These are phyloP conservation scores for Starmerella lactis-condensi DNA, from an alignment of 805 yeast genomes.

Conservation along the genomic window DNA sequence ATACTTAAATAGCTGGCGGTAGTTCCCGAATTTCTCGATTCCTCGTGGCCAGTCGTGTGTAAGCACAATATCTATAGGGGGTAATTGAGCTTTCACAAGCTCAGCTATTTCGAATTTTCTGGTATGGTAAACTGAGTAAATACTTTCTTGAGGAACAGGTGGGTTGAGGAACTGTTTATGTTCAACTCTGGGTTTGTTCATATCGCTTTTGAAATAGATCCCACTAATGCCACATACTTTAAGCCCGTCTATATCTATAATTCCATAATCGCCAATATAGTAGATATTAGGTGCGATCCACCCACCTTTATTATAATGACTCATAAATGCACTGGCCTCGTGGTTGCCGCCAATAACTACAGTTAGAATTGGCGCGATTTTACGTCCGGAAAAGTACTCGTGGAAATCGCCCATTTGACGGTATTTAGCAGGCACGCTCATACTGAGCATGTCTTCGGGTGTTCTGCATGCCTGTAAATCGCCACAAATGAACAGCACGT, in stretches of 20 bases:
- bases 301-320: constrained; percentile 67
- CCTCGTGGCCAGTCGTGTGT: constrained; percentile 94
- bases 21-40: constrained; percentile 46
- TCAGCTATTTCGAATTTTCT: constrained; percentile 43
- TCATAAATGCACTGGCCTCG: constrained; percentile 64
- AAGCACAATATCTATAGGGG: constrained; percentile 36
- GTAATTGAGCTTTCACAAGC: constrained; percentile 21
- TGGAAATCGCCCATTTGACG: constrained; percentile 61
- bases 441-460: constrained; percentile 41
- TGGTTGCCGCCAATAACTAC: constrained; percentile 90
- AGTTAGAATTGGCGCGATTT: constrained; percentile 55
- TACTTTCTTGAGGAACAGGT: constrained; percentile 5
- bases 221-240: constrained; percentile 74
- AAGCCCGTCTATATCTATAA: constrained; percentile 56
- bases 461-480: constrained; percentile 74
- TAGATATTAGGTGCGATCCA: constrained; percentile 82
- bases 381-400: constrained; percentile 42
- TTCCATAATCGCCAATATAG: constrained; percentile 62
- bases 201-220: constrained; percentile 42
- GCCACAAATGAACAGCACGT: constrained; percentile 63
- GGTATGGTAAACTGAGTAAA: constrained; percentile 55
- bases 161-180: constrained; percentile 4
- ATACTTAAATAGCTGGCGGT: constrained; percentile 28
- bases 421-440: constrained; percentile 69
- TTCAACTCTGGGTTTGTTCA: constrained; percentile 24